Conservation (phyloP, 345 rosid genomes). For the Brassica napus region Da-Ae NC_063442.1:26331001-26331500, state of each 20-base stretch:
- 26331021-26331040: too few relatives aligned
- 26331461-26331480: too few relatives aligned
- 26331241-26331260: constrained; percentile 27
- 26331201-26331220: constrained; percentile 36
- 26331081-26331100: constrained; percentile 37
- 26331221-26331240: constrained; percentile 31
- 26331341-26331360: not conserved
- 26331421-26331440: not conserved
- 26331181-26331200: not conserved
- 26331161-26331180: not conserved
- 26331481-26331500: not conserved
- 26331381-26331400: not conserved
- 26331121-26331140: not conserved
- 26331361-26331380: not conserved
- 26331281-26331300: constrained; percentile 28
- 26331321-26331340: not conserved
- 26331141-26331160: constrained; percentile 18
- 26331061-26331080: not conserved
- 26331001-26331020: not conserved
- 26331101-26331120: constrained; percentile 29
- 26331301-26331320: constrained; percentile 22
- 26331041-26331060: not conserved
- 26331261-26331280: constrained; percentile 7
- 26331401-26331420: too few relatives aligned
- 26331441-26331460: not conserved